Evolutionary conservation across 2,329 filamentous ascomycete genomes (phyloP), one percentile per base, ranked within the genome.

Genomic region (Sporothrix schenckii): DNA sequence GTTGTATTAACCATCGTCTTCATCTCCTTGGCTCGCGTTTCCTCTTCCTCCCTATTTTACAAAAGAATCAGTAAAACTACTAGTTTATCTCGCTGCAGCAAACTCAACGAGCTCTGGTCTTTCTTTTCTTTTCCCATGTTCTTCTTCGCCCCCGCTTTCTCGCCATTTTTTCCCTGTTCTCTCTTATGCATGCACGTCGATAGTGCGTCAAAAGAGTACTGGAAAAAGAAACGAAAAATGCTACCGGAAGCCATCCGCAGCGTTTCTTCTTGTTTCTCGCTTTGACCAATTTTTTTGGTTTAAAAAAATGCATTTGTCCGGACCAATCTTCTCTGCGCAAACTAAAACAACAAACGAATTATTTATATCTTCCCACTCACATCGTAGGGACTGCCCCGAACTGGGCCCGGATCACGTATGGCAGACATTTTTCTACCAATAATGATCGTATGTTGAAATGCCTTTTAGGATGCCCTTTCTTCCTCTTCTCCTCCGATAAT

Each of bases 141-240:
- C 24, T 21, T 50, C 56, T 19, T 41, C 56, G 10, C 21, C n/a
- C 41, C 44, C 39, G 39, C 14, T 21, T 47, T 47, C 41, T 30
- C 21, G 4, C 52, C 24, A 7, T 2, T 14, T 54, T 24, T 27
- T 19, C 21, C 58, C 58, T 47, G 10, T 63, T 47, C 58, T 56
- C 34, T 54, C 49, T 27, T 39, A 44, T 63, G 58, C 58, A 63
- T 63, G 41, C 61, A 65, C 61, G 61, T 50, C 61, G 61, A 50
- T 44, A 24, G 16, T 50, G 41, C 13, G 44, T 24, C 14, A 34
- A n/a, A 21, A 7, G 19, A 34, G 30, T n/a, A 39, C 44, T 21
- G 14, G 14, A 30, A 49, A 63, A 63, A 49, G 11, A 30, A 65
- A 49, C 16, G 21, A 65, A 30, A 65, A 49, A 30, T 19, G 21